Percentiles rank a stretch among this genome's conserved stretches.
Conservation (phyloP, 1,284 basidiomycete genomes). For the Sutorius eximius region DNA sequence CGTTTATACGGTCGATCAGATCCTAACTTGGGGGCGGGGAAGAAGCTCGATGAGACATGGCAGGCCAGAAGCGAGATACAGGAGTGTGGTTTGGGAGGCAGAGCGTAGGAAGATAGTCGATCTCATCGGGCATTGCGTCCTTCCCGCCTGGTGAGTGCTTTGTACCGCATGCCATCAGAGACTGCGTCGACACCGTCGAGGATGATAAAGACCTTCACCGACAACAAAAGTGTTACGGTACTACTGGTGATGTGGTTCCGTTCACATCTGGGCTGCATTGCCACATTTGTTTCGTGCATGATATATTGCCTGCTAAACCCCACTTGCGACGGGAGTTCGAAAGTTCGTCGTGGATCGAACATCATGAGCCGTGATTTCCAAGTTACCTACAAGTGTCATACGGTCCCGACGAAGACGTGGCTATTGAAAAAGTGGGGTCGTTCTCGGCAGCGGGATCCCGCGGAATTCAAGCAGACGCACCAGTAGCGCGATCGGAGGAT, state of each 20-base stretch:
- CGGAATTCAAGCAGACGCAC: not conserved
- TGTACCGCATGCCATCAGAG: not conserved
- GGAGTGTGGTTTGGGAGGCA: conserved; percentile 42
- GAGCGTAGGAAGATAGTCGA: conserved; percentile 49
- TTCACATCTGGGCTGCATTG: not conserved
- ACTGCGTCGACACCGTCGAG: not conserved
- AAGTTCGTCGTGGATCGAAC: not conserved
- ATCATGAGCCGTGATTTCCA: not conserved
- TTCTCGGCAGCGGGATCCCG: not conserved
- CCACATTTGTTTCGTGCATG: not conserved
- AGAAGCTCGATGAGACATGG: conserved; percentile 36
- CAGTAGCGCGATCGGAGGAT: not conserved
- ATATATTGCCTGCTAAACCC: not conserved
- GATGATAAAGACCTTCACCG: not conserved
- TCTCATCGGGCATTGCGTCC: not conserved
- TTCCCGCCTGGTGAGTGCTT: not conserved
- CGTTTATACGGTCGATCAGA: conserved; percentile 44
- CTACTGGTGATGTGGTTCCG: not conserved
- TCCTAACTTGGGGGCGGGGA: conserved; percentile 44
- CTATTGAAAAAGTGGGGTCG: not conserved
- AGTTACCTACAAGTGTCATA: not conserved
- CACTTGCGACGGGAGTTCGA: no score
- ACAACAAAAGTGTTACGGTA: not conserved
- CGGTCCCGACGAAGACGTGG: not conserved
- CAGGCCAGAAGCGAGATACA: conserved; percentile 44